Base-by-base conservation (phyloP, 2,329 filamentous ascomycete genomes). In the Aspergillus uvarum region DNA sequence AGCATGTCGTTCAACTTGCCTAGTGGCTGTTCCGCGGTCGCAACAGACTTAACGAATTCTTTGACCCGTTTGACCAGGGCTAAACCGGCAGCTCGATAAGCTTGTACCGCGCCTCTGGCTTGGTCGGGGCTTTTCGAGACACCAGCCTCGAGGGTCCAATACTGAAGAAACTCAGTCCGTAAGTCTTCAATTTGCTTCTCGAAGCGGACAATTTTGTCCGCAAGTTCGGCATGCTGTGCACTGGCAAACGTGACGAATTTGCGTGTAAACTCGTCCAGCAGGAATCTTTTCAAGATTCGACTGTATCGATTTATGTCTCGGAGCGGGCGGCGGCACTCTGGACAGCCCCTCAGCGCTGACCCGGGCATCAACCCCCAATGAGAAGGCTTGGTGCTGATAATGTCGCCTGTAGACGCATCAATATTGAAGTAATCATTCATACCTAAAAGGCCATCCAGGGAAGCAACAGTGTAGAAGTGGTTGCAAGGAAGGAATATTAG, bases 251-350 rank as follows among this genome's bases (percentile, higher is more conserved):
- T 16, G 24, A 62, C 51, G 44, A 65, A 65, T 24, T 60, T 51
- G 12, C 53, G 58, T 2, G 64, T 62, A 8, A 60, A 54, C 38
- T 63, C 59, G n/a, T 65, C 61, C 4, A 65, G 54, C 8, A 63
- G 21, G 26, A 53, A 56, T 29, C 50, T 55, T 21, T 64, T 64
- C 14, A 59, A 29, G 5, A 64, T 56, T 2, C 64, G 53, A 22
- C 61, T 64, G 44, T 65, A 64, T 16, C 64, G 58, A 16, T 63
- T 47, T 8, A 62, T 61, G 38, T 62, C 58, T 14, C 59, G 26
- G 44, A 65, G 44, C 14, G 59, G 55, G 19, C 21, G 47, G 2
- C 62, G 59, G 44, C 63, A 65, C 38, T 63, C 56, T 47, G 62
- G 60, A 47, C 64, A 64, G 47, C 50, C 51, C 50, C 31, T 55